These are phyloP conservation scores for Epichloe sylvatica DNA, from an alignment of 2,329 filamentous ascomycete species.

Conservation along the genomic window DNA sequence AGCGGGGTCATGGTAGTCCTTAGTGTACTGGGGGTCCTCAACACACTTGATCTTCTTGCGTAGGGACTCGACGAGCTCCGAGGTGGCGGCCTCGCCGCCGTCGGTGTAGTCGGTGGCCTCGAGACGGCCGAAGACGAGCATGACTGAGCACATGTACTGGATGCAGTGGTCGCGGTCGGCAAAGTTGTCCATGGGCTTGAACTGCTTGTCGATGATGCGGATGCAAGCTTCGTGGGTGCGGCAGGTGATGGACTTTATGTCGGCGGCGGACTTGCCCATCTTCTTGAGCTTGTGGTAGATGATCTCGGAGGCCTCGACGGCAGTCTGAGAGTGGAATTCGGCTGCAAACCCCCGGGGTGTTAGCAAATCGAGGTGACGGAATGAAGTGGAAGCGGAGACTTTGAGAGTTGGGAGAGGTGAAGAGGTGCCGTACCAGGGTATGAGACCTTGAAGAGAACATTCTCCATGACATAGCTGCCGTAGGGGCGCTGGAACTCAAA, in stretches of 20 bases:
- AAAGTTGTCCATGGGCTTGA: conserved; percentile 99
- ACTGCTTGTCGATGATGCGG: conserved; percentile 99
- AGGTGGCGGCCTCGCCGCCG: conserved; percentile 81
- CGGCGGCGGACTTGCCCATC: conserved; percentile 78
- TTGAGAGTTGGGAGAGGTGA: neutral
- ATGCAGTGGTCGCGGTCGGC: conserved; percentile 99
- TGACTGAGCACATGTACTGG: conserved; percentile 96
- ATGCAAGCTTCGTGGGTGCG: conserved; percentile 97
- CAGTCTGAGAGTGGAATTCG: conserved; percentile 98
- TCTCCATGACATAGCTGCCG: conserved; percentile 99
- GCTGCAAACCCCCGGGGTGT: conserved; percentile 28
- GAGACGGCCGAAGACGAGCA: conserved; percentile 90
- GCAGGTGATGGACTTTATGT: conserved; percentile 88
- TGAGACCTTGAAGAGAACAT: conserved; percentile 98
- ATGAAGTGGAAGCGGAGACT: no score
- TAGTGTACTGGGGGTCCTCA: conserved; percentile 86
- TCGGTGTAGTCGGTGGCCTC: conserved; percentile 90
- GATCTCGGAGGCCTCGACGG: conserved; percentile 85
- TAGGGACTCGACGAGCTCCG: conserved; percentile 76
- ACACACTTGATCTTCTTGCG: conserved; percentile 91
- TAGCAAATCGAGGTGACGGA: neutral
- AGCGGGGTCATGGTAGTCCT: conserved; percentile 85
- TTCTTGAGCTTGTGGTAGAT: conserved; percentile 71
- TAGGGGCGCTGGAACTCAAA: conserved; percentile 95
- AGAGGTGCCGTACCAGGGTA: conserved; percentile 65